Percentiles rank a stretch among this genome's conserved stretches.
Conservation (phyloP, 2,329 filamentous ascomycete genomes). For the Dendrostoma leiphaemia region DNA sequence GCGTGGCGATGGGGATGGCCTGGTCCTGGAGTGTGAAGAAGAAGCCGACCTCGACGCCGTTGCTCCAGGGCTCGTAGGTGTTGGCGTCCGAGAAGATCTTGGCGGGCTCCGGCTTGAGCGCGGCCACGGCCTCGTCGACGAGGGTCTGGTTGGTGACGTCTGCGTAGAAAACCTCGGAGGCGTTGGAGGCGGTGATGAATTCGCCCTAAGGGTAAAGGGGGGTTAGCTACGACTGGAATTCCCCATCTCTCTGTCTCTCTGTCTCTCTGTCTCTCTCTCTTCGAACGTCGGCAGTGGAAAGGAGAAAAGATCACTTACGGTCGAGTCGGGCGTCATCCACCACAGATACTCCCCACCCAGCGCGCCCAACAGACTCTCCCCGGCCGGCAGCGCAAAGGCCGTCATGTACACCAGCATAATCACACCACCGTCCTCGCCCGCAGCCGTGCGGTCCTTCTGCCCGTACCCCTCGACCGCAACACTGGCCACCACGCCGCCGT, state of each 20-base stretch:
- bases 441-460: constrained; percentile 2
- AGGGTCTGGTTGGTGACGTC: constrained; percentile 4
- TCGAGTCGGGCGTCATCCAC: constrained; percentile 9
- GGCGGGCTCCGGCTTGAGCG: constrained; percentile 8
- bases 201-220: constrained; percentile 9
- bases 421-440: constrained; percentile 9
- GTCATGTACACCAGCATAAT: constrained; percentile 14
- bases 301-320: neutral
- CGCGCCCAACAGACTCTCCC: constrained; percentile 8
- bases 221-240: too few relatives aligned
- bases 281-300: neutral
- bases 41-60: constrained; percentile 10
- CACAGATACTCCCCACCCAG: constrained; percentile 8
- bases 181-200: constrained; percentile 6
- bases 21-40: constrained; percentile 16
- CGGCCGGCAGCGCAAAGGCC: constrained; percentile 9
- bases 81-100: constrained; percentile 7
- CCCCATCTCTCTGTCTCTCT: too few relatives aligned
- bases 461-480: constrained; percentile 11
- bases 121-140: constrained; percentile 4
- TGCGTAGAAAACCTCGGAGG: constrained; percentile 10
- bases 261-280: too few relatives aligned
- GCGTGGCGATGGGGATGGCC: constrained; percentile 7
- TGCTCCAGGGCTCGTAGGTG: constrained; percentile 14
- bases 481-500: constrained; percentile 14